Evolutionary conservation across 148 eudicot species (phyloP).

Genomic region (Fagopyrum esculentum): DNA sequence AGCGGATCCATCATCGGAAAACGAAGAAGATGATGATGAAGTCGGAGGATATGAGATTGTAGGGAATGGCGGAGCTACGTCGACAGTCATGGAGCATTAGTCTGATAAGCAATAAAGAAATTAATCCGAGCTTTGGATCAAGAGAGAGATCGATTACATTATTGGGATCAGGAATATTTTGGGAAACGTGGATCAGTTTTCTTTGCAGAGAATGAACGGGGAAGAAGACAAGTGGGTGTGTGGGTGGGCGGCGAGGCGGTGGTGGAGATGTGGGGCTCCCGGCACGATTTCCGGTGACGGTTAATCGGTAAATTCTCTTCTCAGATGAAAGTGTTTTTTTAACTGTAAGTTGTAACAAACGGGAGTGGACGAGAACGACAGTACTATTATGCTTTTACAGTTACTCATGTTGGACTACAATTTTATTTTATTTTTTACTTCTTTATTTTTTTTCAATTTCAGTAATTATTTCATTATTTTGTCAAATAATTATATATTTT

Average conservation of each 20-base stretch:
- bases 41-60: background rate
- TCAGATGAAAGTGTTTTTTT: background rate
- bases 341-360: slow-evolving; percentile 1
- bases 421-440: too few species aligned
- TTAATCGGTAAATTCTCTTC: background rate
- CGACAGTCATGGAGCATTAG: background rate
- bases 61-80: background rate
- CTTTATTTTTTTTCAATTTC: background rate
- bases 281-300: background rate
- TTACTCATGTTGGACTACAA: background rate
- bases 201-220: background rate
- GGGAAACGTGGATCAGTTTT: background rate
- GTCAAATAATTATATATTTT: too few species aligned
- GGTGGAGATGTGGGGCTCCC: background rate
- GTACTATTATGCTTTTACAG: background rate
- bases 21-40: background rate
- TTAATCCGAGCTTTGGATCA: background rate
- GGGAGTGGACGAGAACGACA: background rate
- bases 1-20: background rate
- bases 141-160: background rate
- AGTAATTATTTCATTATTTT: background rate
- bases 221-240: slow-evolving; percentile 2
- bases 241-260: slow-evolving; percentile 1
- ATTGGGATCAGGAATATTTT: slow-evolving; percentile 8
- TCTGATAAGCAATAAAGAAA: background rate